Base-by-base conservation (phyloP, 164 flowering plant genomes). In the Platanus orientalis region DNA sequence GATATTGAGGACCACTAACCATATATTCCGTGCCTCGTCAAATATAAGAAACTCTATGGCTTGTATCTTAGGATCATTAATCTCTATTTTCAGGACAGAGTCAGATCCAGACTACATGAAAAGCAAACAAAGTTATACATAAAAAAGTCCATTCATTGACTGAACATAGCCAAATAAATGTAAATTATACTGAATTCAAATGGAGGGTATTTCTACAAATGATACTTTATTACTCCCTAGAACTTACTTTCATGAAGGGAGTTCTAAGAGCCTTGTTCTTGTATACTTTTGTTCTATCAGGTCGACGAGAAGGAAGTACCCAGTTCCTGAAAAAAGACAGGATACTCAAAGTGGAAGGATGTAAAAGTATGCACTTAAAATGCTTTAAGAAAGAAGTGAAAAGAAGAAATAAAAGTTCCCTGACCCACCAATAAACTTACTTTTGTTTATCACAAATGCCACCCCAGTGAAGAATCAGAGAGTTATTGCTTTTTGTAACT, bases 391-490 rank as follows among this genome's bases (percentile, higher is more conserved):
- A 39, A 42, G 25, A 6, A 16, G 34, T 23, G 54, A 27, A 16
- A 40, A 13, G 16, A 19, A 20, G 0, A 19, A 26, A 66, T 14
- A 20, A 61, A 48, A 16, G 54, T 9, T 25, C 7, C 5, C 23
- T 29, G 21, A 53, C 24, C 44, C 52, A 58, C 26, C 24, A 23
- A 6, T 51, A 28, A 50, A 78, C 85, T 75, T 75, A 91, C 99
- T 77, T 89, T 66, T 83, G 75, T 64, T 66, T 71, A 61, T 80
- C 82, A 51, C 67, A 69, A 69, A 91, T 71, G 16, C 62, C 88
- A 72, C 99, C 99, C 99, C 99, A 94, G 67, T 94, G 99, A 50
- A 94, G 86, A 70, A 78, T 54, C 69, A 94, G 62, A 58, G 84
- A 72, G 60, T 77, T 74, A 69, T 81, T 79, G 64, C 77, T 79